Evolutionary conservation across 2,329 filamentous ascomycete species (phyloP).

Genomic region (Bipolaris bicolor): DNA sequence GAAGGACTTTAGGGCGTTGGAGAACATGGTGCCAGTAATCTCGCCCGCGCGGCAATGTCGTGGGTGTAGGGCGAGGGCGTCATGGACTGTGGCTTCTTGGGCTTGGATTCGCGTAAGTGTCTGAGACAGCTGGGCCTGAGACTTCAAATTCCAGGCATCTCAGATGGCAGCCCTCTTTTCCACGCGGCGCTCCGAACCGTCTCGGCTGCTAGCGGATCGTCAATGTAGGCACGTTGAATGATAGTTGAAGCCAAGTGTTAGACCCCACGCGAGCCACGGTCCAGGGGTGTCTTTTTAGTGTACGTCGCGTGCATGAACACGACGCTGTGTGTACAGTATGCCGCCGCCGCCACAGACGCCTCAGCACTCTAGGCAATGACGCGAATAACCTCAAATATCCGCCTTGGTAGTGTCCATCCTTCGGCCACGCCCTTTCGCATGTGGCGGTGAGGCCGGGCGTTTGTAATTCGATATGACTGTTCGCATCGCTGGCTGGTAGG

Average conservation of each 20-base stretch:
- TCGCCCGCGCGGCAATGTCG: conserved; percentile 34
- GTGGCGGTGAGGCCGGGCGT: conserved; percentile 5
- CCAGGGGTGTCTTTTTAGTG: conserved; percentile 11
- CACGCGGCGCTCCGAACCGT: neutral
- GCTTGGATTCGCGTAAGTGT: conserved; percentile 19
- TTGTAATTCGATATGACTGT: conserved; percentile 25
- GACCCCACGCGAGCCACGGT: conserved; percentile 28
- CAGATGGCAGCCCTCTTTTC: conserved; percentile 7
- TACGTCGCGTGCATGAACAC: conserved; percentile 26
- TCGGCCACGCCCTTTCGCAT: conserved; percentile 29
- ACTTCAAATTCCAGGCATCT: conserved; percentile 29
- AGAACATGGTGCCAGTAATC: conserved; percentile 75
- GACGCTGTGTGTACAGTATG: neutral
- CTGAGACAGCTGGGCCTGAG: conserved; percentile 29
- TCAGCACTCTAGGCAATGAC: conserved; percentile 9
- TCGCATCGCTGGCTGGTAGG: conserved; percentile 16
- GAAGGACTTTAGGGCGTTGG: conserved; percentile 86
- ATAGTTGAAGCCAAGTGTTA: conserved; percentile 14
- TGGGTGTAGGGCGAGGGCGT: conserved; percentile 27
- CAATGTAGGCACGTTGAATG: conserved; percentile 1
- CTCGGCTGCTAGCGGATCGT: neutral
- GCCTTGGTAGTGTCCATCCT: conserved; percentile 13
- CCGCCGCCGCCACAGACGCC: neutral
- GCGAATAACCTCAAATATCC: conserved; percentile 39
- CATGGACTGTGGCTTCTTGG: conserved; percentile 35